A percentile compares a stretch with the other conserved stretches of the same genome.
Evolutionary conservation across 2,329 filamentous ascomycete genomes (phyloP).

Genomic region (Tetracladium maxilliforme): DNA sequence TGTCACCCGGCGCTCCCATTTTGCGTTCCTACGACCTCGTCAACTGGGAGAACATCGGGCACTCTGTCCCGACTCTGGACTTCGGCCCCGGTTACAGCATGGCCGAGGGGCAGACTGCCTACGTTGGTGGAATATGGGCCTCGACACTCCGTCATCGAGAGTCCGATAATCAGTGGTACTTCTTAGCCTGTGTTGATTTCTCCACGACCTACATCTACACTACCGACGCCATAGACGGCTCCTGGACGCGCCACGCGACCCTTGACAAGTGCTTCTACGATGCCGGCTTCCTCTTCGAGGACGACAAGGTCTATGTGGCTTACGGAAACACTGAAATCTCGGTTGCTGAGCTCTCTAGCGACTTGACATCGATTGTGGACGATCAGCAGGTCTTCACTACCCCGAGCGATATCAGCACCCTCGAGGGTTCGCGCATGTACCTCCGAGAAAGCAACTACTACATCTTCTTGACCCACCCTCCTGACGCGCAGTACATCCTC

Average conservation of each 20-base stretch:
- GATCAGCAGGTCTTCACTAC: constrained; percentile 26
- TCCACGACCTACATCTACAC: constrained; percentile 38
- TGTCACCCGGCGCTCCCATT: constrained; percentile 36
- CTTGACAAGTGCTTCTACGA: constrained; percentile 39
- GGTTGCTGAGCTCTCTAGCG: constrained; percentile 32
- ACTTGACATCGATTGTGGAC: constrained; percentile 28
- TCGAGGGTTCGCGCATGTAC: constrained; percentile 42
- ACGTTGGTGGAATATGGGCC: constrained; percentile 40
- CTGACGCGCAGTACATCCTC: constrained; percentile 28
- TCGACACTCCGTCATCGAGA: constrained; percentile 34
- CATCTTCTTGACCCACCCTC: constrained; percentile 32
- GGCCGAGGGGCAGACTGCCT: constrained; percentile 22
- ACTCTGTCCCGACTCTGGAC: constrained; percentile 26
- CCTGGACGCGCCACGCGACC: constrained; percentile 23
- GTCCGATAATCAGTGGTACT: constrained; percentile 34
- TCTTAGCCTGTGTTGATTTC: constrained; percentile 39
- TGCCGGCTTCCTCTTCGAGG: constrained; percentile 39
- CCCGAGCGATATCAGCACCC: constrained; percentile 15
- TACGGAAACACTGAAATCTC: constrained; percentile 33
- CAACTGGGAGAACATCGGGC: constrained; percentile 30
- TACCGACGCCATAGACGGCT: constrained; percentile 21
- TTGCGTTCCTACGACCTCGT: constrained; percentile 38
- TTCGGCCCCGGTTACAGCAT: constrained; percentile 35
- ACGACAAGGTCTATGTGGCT: constrained; percentile 42
- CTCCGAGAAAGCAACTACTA: constrained; percentile 40